These are phyloP conservation scores for Aureobasidium sp. DNA, from an alignment of 2,329 filamentous ascomycete species.

Conservation along the genomic window DNA sequence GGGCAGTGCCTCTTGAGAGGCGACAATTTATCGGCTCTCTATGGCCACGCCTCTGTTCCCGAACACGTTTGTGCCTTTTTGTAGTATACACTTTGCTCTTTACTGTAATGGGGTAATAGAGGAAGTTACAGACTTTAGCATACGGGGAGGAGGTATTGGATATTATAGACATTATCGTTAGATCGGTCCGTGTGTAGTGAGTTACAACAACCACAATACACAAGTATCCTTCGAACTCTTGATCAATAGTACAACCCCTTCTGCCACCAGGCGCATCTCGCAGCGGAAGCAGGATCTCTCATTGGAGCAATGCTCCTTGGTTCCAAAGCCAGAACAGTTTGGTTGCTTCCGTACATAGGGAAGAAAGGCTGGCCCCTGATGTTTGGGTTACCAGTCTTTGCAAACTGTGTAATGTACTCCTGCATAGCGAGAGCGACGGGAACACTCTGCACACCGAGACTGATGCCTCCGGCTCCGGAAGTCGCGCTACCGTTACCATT, in stretches of 20 bases:
- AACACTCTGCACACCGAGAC: constrained; percentile 9
- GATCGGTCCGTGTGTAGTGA: neutral
- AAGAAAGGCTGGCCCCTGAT: constrained; percentile 35
- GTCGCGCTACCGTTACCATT: constrained; percentile 24
- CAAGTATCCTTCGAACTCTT: neutral
- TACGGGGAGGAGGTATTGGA: too few relatives aligned
- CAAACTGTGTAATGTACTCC: constrained; percentile 38
- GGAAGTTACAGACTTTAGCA: neutral
- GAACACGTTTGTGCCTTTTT: too few relatives aligned
- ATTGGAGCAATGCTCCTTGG: constrained; percentile 31
- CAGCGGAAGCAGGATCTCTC: constrained; percentile 39
- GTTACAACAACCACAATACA: neutral
- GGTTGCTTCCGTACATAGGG: constrained; percentile 37
- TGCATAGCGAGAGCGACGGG: constrained; percentile 36
- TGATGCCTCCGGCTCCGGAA: neutral
- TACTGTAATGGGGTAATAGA: too few relatives aligned
- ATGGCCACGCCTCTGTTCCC: too few relatives aligned
- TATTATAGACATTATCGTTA: neutral
- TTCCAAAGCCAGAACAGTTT: constrained; percentile 34
- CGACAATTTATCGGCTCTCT: too few relatives aligned
- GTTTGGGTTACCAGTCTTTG: constrained; percentile 30
- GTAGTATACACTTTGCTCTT: too few relatives aligned
- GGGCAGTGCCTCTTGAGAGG: too few relatives aligned
- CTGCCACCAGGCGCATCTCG: constrained; percentile 47
- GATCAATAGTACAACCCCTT: constrained; percentile 31